These are phyloP conservation scores for Candida oleophila DNA, from an alignment of 805 yeast genomes.

Conservation along the genomic window DNA sequence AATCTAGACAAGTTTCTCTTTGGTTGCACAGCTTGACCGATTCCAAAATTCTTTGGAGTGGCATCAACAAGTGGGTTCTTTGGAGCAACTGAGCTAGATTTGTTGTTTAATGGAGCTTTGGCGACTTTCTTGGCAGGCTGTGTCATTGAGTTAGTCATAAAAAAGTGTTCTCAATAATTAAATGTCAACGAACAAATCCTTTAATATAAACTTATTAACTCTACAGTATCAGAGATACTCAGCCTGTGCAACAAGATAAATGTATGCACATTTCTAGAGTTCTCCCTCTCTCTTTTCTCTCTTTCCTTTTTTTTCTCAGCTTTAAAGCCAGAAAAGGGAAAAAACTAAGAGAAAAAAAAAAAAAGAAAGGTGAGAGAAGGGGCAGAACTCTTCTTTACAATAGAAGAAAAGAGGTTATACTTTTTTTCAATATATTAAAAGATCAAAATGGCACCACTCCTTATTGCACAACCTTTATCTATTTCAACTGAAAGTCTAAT, in stretches of 20 bases:
- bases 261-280: conserved; percentile 31
- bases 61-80: conserved; percentile 48
- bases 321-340: background rate
- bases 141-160: conserved; percentile 45
- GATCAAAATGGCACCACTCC: conserved; percentile 6
- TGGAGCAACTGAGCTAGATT: conserved; percentile 26
- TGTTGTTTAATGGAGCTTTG: conserved; percentile 46
- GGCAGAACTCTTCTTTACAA: conserved; percentile 7
- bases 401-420: background rate
- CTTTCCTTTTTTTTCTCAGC: background rate
- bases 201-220: conserved; percentile 22
- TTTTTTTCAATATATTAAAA: background rate
- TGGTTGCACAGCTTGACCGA: conserved; percentile 95
- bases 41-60: conserved; percentile 90
- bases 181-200: conserved; percentile 25
- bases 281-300: conserved; percentile 8
- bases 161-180: conserved; percentile 19
- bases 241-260: conserved; percentile 44
- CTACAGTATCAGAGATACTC: conserved; percentile 44
- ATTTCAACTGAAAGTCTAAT: conserved; percentile 13
- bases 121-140: conserved; percentile 59
- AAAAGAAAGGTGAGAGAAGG: conserved; percentile 9
- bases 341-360: conserved; percentile 3
- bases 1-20: conserved; percentile 94
- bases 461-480: conserved; percentile 11